These are phyloP conservation scores for Aspergillus persii DNA, from an alignment of 2,329 filamentous ascomycete genomes.

Conservation along the genomic window DNA sequence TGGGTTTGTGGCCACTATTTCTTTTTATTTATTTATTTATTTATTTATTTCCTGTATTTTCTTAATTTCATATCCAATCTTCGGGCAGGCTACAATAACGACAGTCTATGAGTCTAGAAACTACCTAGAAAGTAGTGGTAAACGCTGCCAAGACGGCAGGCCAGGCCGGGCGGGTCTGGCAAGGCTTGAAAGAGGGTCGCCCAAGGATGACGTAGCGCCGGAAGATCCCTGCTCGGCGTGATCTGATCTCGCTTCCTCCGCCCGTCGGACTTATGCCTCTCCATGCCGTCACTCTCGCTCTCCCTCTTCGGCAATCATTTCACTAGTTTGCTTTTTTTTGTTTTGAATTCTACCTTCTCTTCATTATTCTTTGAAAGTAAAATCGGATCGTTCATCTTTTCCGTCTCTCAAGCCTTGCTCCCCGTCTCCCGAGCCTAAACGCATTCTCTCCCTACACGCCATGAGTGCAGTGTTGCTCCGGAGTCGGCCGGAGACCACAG, in stretches of 20 bases:
- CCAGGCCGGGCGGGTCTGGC: conserved; percentile 7
- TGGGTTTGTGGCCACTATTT: neutral
- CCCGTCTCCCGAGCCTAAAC: neutral
- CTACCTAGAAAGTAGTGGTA: no score
- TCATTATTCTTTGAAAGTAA: neutral
- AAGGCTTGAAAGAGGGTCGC: neutral
- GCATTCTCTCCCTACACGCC: conserved; percentile 5
- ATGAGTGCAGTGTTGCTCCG: conserved; percentile 35
- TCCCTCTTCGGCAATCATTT: conserved; percentile 1
- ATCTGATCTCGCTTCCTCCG: conserved; percentile 4
- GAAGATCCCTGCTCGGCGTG: neutral
- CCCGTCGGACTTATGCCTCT: conserved; percentile 2
- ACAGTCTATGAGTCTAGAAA: no score
- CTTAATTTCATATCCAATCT: neutral
- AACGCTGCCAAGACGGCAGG: conserved; percentile 3
- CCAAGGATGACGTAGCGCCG: conserved; percentile 6
- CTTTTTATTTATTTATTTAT: neutral
- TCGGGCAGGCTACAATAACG: neutral
- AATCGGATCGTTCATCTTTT: conserved; percentile 3
- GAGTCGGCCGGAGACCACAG: conserved; percentile 27
- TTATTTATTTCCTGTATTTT: neutral
- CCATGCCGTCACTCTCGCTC: neutral
- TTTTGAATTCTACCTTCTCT: neutral
- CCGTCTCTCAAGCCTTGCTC: conserved; percentile 6
- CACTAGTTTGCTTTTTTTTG: neutral